Evolutionary conservation across 1,139 yeast species (phyloP), one percentile per base, ranked within the genome.

Genomic region (Yamadazyma pseudoaaseri): DNA sequence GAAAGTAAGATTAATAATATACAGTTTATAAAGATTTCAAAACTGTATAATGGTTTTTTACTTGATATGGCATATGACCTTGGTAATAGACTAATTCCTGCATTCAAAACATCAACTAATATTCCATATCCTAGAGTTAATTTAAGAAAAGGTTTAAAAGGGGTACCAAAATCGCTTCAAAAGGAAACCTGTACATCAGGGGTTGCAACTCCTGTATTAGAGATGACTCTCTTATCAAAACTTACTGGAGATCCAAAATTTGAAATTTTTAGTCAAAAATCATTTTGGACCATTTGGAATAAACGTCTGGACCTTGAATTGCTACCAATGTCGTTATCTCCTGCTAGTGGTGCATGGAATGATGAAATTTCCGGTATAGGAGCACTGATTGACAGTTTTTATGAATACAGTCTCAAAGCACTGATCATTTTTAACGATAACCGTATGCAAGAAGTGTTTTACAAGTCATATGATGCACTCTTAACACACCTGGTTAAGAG

Each of bases 321-420:
- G 17, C 54, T 90, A 7, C 95, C 96, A 1, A 84, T 85, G 86
- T 73, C 92, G 0, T 62, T 89, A 7, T 81, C 83, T 43, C 84
- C 92, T 0, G 47, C 65, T 1, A 59, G 74, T 0, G 77, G 76
- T 20, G 52, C 56, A 22, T 81, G 89, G 79, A 62, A 66, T 26
- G 83, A 83, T 36, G 57, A 73, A 0, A 61, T 80, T 27, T 76
- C 92, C 0, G 96, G 97, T 0, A 71, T 86, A 7, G 97, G 97
- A 1, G 97, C 97, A 0, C 84, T 95, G 2, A 76, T 86, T n/a
- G 97, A 90, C 58, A 87, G 96, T 0, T 86, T 86, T 49, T 90
- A 84, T 54, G 97, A 90, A 52, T 86, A 90, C 54, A 86, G 96
- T 0, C 68, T 86, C 24, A 90, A 90, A 51, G 79, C 81, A 16